Base-by-base conservation (phyloP, 192 early-diverging fungal genomes). In the Coemansia sp. region DNA sequence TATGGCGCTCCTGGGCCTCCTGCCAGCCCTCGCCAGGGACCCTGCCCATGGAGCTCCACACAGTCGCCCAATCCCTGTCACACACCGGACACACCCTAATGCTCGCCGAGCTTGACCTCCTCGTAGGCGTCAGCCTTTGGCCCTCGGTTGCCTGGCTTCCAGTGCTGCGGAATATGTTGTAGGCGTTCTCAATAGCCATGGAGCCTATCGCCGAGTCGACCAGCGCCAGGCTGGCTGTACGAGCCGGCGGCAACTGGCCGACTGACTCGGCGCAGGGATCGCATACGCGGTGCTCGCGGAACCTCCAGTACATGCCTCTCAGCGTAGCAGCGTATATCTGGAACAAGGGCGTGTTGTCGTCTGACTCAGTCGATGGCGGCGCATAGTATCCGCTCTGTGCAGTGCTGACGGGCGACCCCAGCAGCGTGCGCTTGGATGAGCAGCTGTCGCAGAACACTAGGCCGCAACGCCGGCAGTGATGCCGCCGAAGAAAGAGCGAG, bases 391-490 rank as follows among this genome's bases (percentile, higher is more conserved):
- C 38, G 43, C 46, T 51, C 52, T 71, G 67, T n/a, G 68, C 44
- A 76, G 70, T 43, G 77, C 73, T 78, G 1, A 67, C 82, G 49
- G 63, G 86, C 67, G 86, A 77, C 3, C 86, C 81, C 22, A 93
- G 68, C 44, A 77, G 82, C 7, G 86, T 72, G 36, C 90, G 86
- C 36, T 84, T 68, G 7, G 87, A 86, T 5, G 91, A 92, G 78
- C 94, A 97, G 20, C 72, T 78, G 71, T 93, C 93, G 77, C 95
- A 97, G 38, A 93, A 91, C 55, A 97, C 83, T 34, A 88, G 79
- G 8, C 95, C 95, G 87, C 95, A 97, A 29, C 92, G 92, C 55
- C 96, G 87, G 76, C 96, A 98, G 77, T 98, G 96, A 72, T 97
- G 96, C 61, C 95, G 87, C 60, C 96, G 80, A 42, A 92, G 63